Evolutionary conservation across 352 stramenopile species (phyloP), one percentile per base, ranked within the genome.

Genomic region (Pythium plurisporium): DNA sequence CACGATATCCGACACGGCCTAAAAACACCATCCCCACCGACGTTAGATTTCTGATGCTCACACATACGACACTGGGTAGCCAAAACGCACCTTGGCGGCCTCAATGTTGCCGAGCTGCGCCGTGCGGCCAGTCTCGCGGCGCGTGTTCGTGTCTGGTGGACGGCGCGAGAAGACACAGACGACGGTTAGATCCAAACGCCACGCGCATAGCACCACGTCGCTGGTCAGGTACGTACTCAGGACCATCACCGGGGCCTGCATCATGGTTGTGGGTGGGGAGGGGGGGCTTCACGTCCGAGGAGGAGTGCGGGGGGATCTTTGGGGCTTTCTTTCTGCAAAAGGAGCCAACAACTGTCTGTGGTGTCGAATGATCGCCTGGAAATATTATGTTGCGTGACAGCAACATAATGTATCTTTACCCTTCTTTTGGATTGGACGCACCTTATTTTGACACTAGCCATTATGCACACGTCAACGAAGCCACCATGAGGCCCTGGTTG

Each of bases 41-140:
- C 23, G 40, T 5, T 9, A 1, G 22, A 45, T 5, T 49, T 1
- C 20, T 27, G 4, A 5, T 26, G 12, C 8, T 26, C 10, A 14
- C n/a, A 26, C 34, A 46, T 31, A 5, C 25, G 5, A 7, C 22
- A 15, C n/a, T n/a, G n/a, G n/a, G n/a, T n/a, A n/a, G n/a, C n/a
- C n/a, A 17, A 8, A 11, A 22, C 51, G 19, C 36, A 75, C 82
- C 74, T 98, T 98, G 36, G 97, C 97, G 20, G 97, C 97, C 51
- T 95, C 74, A 62, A 99, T 99, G 79, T 99, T 99, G 48, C 91
- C 91, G 37, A 99, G 74, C 77, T 99, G 97, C 26, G 97, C 97
- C 58, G 97, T 97, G 58, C 96, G 89, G 25, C 97, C 97, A 31
- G 95, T 99, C 71, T 99, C 93, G 60, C 97, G 90, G 79, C 98